A percentile compares a stretch with the other conserved stretches of the same genome.
These are phyloP conservation scores for Casuarina glauca DNA, from an alignment of 306 rosid species.

Conservation along the genomic window DNA sequence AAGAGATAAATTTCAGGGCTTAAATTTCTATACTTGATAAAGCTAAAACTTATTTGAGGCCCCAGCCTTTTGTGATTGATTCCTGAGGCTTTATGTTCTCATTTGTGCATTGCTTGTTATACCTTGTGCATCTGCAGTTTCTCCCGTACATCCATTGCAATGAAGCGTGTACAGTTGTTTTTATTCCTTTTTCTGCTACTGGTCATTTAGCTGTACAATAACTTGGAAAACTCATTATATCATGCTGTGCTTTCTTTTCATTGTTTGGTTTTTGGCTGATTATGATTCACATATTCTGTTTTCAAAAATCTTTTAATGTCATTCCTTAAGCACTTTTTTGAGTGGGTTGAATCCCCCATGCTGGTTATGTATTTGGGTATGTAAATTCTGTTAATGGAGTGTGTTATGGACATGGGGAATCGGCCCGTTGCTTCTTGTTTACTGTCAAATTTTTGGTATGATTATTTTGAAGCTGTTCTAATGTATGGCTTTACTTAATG, in stretches of 20 bases:
- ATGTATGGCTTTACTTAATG: constrained; percentile 29
- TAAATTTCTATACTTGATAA: neutral
- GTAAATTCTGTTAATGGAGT: neutral
- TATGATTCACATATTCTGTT: neutral
- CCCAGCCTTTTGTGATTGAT: neutral
- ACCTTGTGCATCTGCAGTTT: no score
- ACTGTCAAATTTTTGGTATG: neutral
- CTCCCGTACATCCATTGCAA: no score
- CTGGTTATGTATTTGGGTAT: neutral
- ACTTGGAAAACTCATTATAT: neutral
- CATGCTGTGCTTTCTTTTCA: neutral
- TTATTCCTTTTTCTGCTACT: no score
- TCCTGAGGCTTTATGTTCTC: no score
- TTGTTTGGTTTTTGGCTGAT: neutral
- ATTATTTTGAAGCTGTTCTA: constrained; percentile 18
- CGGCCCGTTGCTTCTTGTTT: neutral
- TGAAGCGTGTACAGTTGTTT: no score
- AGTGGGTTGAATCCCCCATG: neutral
- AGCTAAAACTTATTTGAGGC: neutral
- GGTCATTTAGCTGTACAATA: neutral
- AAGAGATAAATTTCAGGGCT: neutral
- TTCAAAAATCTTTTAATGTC: neutral
- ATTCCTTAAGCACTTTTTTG: neutral
- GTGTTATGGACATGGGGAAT: neutral
- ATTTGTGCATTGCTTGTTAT: neutral